Percentiles rank a stretch among this genome's conserved stretches.
phyloP scores from a whole-genome alignment of 2,329 filamentous ascomycete genomes.

The Botryotinia calthae region DNA sequence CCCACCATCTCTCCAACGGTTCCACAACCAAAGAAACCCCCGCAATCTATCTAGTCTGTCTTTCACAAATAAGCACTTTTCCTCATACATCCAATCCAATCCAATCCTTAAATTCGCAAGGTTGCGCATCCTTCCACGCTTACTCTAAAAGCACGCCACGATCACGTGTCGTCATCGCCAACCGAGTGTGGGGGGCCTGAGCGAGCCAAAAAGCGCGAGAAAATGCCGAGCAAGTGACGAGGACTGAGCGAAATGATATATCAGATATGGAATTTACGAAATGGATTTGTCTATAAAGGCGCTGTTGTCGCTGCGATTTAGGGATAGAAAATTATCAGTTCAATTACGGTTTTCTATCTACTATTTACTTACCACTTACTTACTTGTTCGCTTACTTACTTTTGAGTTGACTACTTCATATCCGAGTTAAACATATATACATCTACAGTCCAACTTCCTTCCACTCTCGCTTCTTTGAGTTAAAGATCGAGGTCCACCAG shows the following conservation, averaged over 20 bases:
- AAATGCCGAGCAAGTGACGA: neutral
- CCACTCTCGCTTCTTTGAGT: no score
- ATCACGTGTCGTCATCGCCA: neutral
- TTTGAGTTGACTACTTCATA: neutral
- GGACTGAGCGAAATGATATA: neutral
- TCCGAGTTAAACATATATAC: neutral
- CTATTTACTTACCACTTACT: neutral
- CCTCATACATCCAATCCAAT: neutral
- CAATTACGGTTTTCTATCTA: neutral
- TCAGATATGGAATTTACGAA: neutral
- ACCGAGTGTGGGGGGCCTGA: neutral
- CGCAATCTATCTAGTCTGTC: neutral
- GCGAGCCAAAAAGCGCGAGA: constrained; percentile 9
- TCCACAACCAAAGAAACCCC: neutral
- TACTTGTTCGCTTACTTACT: neutral
- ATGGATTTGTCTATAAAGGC: neutral
- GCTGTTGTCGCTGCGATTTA: neutral
- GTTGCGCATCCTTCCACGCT: neutral
- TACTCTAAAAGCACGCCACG: neutral
- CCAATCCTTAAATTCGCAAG: neutral
- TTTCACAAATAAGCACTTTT: neutral
- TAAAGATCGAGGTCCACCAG: neutral
- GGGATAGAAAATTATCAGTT: neutral
- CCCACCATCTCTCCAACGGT: neutral
- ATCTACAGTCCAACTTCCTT: neutral